Conservation (phyloP, 75 land plant species). For the Sequoia sempervirens region DNA sequence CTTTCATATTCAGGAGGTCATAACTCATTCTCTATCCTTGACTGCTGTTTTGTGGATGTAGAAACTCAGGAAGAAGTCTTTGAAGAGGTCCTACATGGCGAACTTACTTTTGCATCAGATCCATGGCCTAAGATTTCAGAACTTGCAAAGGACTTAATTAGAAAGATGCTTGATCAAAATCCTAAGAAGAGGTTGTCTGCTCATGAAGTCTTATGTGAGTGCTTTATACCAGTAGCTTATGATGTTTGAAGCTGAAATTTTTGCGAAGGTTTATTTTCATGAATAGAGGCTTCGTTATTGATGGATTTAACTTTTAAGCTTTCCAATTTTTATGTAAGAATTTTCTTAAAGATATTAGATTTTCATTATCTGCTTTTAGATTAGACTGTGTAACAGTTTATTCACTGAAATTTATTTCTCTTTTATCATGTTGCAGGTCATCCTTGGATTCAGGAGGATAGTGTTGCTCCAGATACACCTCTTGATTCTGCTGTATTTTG, state of each 20-base stretch:
- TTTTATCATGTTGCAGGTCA: constrained; percentile 11
- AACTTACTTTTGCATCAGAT: constrained; percentile 43
- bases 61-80: constrained; percentile 52
- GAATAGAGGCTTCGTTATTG: no score
- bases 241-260: no score
- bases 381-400: no score
- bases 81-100: constrained; percentile 40
- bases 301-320: no score
- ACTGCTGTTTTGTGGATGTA: neutral
- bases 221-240: no score
- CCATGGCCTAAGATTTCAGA: constrained; percentile 58
- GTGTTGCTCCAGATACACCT: constrained; percentile 70
- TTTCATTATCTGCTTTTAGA: no score
- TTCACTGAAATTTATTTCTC: no score
- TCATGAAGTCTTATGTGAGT: constrained; percentile 15
- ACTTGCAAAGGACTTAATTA: constrained; percentile 49
- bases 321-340: no score
- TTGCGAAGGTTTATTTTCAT: no score
- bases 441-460: constrained; percentile 67
- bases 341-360: no score
- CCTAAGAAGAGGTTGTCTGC: constrained; percentile 37
- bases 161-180: constrained; percentile 39
- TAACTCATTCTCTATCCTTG: no score
- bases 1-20: no score
- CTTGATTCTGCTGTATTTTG: constrained; percentile 57